These are phyloP conservation scores for Hygrocybe punicea DNA, from an alignment of 768 basidiomycete genomes.

Conservation along the genomic window DNA sequence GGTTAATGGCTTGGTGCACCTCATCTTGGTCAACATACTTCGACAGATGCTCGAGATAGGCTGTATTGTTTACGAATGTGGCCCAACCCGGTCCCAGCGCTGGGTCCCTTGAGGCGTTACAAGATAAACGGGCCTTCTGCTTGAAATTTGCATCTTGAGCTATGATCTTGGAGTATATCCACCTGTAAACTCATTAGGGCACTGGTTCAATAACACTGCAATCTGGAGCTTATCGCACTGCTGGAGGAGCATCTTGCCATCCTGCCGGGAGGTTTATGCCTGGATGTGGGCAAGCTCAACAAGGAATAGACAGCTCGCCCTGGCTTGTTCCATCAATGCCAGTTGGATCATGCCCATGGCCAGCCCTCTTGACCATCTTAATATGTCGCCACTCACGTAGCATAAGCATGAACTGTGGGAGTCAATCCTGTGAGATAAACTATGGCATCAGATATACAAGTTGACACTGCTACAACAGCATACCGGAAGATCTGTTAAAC, in stretches of 20 bases:
- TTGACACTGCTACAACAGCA: no score
- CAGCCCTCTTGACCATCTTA: no score
- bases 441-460: no score
- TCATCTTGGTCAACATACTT: conserved; percentile 13
- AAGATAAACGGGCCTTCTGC: conserved; percentile 12
- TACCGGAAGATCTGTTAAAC: conserved; percentile 8
- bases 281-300: conserved; percentile 14
- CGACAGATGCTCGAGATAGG: conserved; percentile 10
- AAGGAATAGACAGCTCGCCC: conserved; percentile 8
- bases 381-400: no score
- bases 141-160: conserved; percentile 20
- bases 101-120: conserved; percentile 11
- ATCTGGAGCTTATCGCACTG: background rate
- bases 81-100: conserved; percentile 13
- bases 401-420: no score
- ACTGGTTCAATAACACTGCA: no score
- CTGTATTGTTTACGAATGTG: conserved; percentile 13
- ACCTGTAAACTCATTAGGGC: conserved; percentile 4
- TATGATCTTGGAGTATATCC: conserved; percentile 16
- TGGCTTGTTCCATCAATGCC: conserved; percentile 9
- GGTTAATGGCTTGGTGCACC: conserved; percentile 21
- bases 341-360: no score
- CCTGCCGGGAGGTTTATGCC: conserved; percentile 13
- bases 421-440: conserved; percentile 6
- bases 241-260: conserved; percentile 7